Percentiles rank a stretch among this genome's conserved stretches.
phyloP scores from a whole-genome alignment of 2,329 filamentous ascomycete species.

The Monilinia laxa region DNA sequence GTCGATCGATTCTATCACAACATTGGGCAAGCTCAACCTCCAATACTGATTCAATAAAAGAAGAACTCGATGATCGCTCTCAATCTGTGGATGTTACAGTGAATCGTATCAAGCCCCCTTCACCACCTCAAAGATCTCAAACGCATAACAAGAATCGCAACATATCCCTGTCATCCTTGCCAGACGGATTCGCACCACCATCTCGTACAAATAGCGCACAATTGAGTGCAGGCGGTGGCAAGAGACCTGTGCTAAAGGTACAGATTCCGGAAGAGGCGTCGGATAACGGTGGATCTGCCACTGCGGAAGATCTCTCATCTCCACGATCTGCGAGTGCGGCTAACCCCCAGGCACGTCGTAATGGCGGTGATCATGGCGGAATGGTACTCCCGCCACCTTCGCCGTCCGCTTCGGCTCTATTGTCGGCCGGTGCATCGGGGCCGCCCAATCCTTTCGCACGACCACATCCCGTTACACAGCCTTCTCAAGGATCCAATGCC shows the following conservation, averaged over 20 bases:
- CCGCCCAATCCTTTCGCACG: conserved; percentile 95
- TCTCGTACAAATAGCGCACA: conserved; percentile 76
- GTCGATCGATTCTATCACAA: conserved; percentile 80
- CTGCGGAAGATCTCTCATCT: conserved; percentile 64
- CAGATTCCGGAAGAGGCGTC: conserved; percentile 93
- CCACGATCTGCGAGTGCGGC: conserved; percentile 36
- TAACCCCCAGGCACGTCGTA: conserved; percentile 32
- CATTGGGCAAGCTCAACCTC: conserved; percentile 69
- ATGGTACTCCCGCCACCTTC: conserved; percentile 91
- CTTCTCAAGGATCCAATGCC: conserved; percentile 38
- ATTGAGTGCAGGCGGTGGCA: conserved; percentile 53
- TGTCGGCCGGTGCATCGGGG: conserved; percentile 88
- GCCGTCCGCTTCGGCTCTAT: conserved; percentile 72
- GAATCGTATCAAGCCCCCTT: conserved; percentile 54
- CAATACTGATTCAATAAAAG: conserved; percentile 40
- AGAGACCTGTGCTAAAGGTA: conserved; percentile 82
- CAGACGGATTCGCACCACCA: conserved; percentile 69
- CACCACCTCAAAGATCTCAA: conserved; percentile 51
- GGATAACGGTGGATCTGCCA: conserved; percentile 67
- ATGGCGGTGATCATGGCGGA: conserved; percentile 43
- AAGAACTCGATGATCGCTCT: conserved; percentile 47
- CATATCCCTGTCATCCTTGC: conserved; percentile 50
- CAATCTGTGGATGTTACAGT: conserved; percentile 65
- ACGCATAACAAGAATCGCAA: conserved; percentile 48
- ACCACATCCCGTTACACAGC: conserved; percentile 67